Percentiles rank a stretch among this genome's conserved stretches.
Evolutionary conservation across 164 flowering plant species (phyloP).

Genomic region (Litsea cubeba): DNA sequence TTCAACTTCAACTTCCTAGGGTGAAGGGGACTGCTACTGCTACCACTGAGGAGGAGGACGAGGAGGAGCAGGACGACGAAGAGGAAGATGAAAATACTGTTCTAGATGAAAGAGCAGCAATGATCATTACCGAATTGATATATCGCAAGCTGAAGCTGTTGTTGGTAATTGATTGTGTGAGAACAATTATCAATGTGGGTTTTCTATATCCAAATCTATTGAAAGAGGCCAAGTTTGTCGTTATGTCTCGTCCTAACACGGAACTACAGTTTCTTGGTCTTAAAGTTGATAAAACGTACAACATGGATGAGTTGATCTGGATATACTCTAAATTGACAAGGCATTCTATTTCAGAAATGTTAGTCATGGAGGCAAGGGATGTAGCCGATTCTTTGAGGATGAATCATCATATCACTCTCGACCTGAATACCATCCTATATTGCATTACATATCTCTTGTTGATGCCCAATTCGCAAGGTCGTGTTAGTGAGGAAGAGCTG

Average conservation of each 20-base stretch:
- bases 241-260: too few relatives aligned
- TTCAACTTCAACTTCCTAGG: too few relatives aligned
- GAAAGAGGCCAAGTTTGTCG: neutral
- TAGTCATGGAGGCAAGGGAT: neutral
- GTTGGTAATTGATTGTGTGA: neutral
- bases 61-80: neutral
- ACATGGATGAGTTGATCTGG: fast-evolving
- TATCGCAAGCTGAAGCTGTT: neutral
- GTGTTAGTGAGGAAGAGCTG: neutral
- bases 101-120: neutral
- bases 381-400: neutral
- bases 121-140: neutral
- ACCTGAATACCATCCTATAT: neutral
- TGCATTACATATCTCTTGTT: neutral
- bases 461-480: neutral
- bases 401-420: neutral
- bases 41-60: too few relatives aligned
- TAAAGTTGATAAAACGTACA: neutral
- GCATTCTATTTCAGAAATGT: neutral
- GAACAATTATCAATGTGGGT: neutral
- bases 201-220: neutral
- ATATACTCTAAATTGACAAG: too few relatives aligned
- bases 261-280: neutral
- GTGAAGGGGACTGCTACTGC: neutral
- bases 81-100: neutral